Percentiles rank a stretch among this genome's conserved stretches.
phyloP scores from a whole-genome alignment of 2,329 filamentous ascomycete species.

The Nigrospora sphaerica region DNA sequence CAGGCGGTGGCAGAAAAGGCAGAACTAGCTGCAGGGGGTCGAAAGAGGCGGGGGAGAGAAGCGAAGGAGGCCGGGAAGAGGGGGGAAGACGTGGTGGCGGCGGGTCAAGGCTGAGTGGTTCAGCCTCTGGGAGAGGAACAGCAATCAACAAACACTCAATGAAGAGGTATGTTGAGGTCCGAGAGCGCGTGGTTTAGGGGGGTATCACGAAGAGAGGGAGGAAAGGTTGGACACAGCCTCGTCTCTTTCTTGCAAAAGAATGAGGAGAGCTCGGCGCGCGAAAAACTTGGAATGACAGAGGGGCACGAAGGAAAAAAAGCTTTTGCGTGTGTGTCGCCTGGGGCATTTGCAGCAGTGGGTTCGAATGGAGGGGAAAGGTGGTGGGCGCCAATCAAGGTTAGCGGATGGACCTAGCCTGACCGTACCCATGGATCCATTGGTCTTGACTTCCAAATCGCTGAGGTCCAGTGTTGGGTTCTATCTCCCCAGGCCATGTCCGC shows the following conservation, averaged over 20 bases:
- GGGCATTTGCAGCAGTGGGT: too few relatives aligned
- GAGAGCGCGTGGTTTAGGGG: not conserved
- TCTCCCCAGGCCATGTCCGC: too few relatives aligned
- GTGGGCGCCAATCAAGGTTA: too few relatives aligned
- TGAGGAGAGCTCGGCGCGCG: not conserved
- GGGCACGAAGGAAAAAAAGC: constrained; percentile 3
- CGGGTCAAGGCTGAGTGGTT: not conserved
- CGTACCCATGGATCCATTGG: too few relatives aligned
- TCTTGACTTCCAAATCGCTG: too few relatives aligned
- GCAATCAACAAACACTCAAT: constrained; percentile 4
- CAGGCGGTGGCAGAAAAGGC: constrained; percentile 43
- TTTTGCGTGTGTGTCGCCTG: not conserved
- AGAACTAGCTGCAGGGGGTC: constrained; percentile 60
- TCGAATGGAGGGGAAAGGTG: too few relatives aligned
- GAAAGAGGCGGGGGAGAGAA: constrained; percentile 45
- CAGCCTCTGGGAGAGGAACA: not conserved
- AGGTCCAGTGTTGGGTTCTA: too few relatives aligned
- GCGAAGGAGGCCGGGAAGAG: constrained; percentile 36
- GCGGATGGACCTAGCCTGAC: too few relatives aligned
- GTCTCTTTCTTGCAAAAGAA: constrained; percentile 1
- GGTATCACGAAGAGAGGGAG: not conserved
- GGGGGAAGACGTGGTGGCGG: constrained; percentile 35
- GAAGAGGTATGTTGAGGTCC: constrained; percentile 1
- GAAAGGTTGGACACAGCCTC: not conserved
- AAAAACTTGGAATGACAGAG: not conserved